Evolutionary conservation across 2,329 filamentous ascomycete genomes (phyloP).

Genomic region (Aspergillus candidus): DNA sequence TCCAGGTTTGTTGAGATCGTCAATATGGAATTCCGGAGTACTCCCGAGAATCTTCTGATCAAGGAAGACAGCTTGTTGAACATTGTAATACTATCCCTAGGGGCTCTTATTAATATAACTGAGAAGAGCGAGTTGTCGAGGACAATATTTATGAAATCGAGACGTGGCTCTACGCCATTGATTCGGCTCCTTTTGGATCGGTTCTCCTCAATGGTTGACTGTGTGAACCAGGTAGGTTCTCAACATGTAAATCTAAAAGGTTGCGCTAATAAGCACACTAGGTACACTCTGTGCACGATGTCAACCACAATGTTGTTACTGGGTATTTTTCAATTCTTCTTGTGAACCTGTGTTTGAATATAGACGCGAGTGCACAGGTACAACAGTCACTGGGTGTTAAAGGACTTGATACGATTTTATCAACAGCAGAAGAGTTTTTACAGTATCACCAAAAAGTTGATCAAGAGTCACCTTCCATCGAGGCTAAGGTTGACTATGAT

Average conservation of each 20-base stretch:
- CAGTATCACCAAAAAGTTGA: slow-evolving; percentile 56
- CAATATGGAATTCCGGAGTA: slow-evolving; percentile 25
- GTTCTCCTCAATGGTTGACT: slow-evolving; percentile 63
- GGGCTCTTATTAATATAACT: slow-evolving; percentile 79
- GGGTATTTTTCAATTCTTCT: slow-evolving; percentile 82
- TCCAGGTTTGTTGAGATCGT: slow-evolving; percentile 33
- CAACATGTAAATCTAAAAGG: slow-evolving; percentile 5
- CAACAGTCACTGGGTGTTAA: slow-evolving; percentile 40
- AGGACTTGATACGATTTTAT: slow-evolving; percentile 47
- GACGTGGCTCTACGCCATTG: slow-evolving; percentile 36
- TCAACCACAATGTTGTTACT: slow-evolving; percentile 72
- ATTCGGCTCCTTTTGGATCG: slow-evolving; percentile 57
- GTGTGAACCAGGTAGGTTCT: slow-evolving; percentile 59
- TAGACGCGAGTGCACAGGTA: slow-evolving; percentile 39
- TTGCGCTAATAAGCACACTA: slow-evolving; percentile 21
- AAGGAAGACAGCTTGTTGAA: slow-evolving; percentile 58
- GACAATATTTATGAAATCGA: slow-evolving; percentile 39
- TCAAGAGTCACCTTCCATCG: slow-evolving; percentile 33
- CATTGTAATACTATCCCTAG: slow-evolving; percentile 68
- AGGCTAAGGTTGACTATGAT: slow-evolving; percentile 44
- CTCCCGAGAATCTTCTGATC: slow-evolving; percentile 22
- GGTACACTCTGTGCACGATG: slow-evolving; percentile 58
- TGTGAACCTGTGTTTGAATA: slow-evolving; percentile 67
- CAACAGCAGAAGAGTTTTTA: slow-evolving; percentile 58
- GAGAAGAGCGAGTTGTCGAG: slow-evolving; percentile 66